Base-by-base conservation (phyloP, 345 rosid genomes). In the Camelina sativa region DNA sequence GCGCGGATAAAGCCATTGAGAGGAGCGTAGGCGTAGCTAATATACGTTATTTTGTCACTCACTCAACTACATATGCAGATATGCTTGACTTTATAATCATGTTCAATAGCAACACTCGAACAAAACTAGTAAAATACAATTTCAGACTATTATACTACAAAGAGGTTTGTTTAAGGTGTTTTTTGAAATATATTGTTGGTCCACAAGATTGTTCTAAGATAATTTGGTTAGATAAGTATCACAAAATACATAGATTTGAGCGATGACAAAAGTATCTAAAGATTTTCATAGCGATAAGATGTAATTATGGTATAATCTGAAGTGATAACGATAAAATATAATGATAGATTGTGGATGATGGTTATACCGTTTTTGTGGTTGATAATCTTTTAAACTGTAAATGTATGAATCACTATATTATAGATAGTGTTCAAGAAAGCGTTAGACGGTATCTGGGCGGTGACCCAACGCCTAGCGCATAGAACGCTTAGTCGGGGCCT, bases 1-100 rank as follows among this genome's bases (percentile, higher is more conserved):
- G 65, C 84, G 87, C 86, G 82, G 71, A 73, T 60, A 65, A 46
- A 44, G 81, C 81, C 53, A 38, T 38, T 75, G 23, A 30, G 77
- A 43, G 70, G 78, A 72, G 22, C n/a, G n/a, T n/a, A 2, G 2
- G 74, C 68, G 34, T 8, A 16, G 52, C 28, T 46, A 22, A 12
- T 62, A 46, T 7, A 15, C 7, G 7, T 46, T 46, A n/a, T 16
- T n/a, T n/a, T n/a, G 8, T 46, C 19, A 44, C 48, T 44, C 16
- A 44, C 48, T 44, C 16, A 40, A 35, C 40, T 1, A 35, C 3
- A 35, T 35, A 35, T 0, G n/a, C n/a, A 35, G 0, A 35, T 35
- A 35, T 35, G 7, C 0, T 35, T 35, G 40, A 4, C 30, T 28
- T 28, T 28, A 41, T 41, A 41, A 41, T 4, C 12, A 12, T 12